A percentile compares a stretch with the other conserved stretches of the same genome.
These are phyloP conservation scores for Alternaria conjuncta DNA, from an alignment of 2,329 filamentous ascomycete species.

Conservation along the genomic window DNA sequence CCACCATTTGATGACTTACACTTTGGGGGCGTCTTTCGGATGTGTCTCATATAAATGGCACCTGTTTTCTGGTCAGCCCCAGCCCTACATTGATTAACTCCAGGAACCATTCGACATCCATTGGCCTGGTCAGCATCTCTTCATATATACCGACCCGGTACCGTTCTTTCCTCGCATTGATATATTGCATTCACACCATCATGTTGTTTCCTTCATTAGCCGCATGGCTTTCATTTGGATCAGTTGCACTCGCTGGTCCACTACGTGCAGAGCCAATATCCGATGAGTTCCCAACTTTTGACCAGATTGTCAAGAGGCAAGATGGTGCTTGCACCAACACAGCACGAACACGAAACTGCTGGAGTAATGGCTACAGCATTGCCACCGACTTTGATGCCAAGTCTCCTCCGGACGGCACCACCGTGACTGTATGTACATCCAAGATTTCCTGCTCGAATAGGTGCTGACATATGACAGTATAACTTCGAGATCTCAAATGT, in stretches of 20 bases:
- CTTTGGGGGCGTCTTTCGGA: constrained; percentile 1
- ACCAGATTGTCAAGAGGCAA: constrained; percentile 36
- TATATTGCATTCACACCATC: constrained; percentile 14
- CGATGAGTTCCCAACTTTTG: constrained; percentile 14
- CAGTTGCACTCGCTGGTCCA: constrained; percentile 37
- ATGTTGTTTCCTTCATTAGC: constrained; percentile 37
- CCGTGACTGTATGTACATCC: constrained; percentile 31
- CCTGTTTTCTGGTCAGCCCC: constrained; percentile 8
- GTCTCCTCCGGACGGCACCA: constrained; percentile 48
- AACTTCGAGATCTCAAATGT: constrained; percentile 51
- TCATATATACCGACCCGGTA: constrained; percentile 14
- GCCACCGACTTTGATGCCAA: constrained; percentile 56
- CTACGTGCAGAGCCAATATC: constrained; percentile 18
- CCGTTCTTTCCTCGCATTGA: constrained; percentile 1
- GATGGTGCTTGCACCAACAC: constrained; percentile 51
- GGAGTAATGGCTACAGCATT: constrained; percentile 53
- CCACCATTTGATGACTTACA: constrained; percentile 1
- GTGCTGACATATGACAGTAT: constrained; percentile 35
- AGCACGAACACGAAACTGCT: constrained; percentile 50
- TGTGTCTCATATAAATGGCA: constrained; percentile 22
- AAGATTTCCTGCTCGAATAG: too few species aligned
- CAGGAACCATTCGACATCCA: constrained; percentile 11
- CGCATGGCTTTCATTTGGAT: constrained; percentile 34
- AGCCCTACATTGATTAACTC: constrained; percentile 10
- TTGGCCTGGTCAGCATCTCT: constrained; percentile 14